phyloP scores from a whole-genome alignment of 345 rosid species.

The Pseudoturritis turrita region DNA sequence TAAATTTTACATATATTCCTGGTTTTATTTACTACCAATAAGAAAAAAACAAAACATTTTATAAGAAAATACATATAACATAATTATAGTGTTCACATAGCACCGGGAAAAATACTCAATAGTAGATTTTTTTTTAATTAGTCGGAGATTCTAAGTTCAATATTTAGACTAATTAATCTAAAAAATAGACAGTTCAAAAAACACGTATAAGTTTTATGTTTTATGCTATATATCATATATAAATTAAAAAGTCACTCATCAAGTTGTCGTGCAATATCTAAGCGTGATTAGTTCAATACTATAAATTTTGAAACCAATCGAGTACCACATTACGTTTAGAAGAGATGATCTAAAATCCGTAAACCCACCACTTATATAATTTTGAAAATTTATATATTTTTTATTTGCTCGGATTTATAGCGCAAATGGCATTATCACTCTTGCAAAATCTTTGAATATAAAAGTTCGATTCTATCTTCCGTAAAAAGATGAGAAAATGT shows the following conservation, averaged over 20 bases:
- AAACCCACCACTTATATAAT: background rate
- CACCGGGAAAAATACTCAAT: background rate
- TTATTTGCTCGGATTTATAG: too few species aligned
- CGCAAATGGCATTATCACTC: too few species aligned
- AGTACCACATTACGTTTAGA: background rate
- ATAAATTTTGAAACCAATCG: background rate
- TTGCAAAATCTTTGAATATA: too few species aligned
- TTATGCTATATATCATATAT: background rate
- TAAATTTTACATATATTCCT: background rate
- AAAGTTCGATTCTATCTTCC: too few species aligned
- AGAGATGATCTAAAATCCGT: background rate
- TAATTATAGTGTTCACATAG: background rate
- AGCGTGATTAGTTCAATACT: background rate
- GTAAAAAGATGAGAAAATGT: too few species aligned
- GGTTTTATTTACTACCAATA: background rate
- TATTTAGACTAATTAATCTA: background rate
- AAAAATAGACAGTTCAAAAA: background rate
- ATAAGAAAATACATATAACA: background rate
- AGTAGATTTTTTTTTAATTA: background rate
- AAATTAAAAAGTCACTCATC: background rate
- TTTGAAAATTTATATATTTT: too few species aligned
- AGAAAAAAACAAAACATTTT: background rate
- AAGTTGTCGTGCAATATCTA: background rate
- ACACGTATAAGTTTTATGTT: background rate
- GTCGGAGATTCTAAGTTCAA: background rate